Base-by-base conservation (phyloP, 306 rosid species). In the Lagenaria siceraria region DNA sequence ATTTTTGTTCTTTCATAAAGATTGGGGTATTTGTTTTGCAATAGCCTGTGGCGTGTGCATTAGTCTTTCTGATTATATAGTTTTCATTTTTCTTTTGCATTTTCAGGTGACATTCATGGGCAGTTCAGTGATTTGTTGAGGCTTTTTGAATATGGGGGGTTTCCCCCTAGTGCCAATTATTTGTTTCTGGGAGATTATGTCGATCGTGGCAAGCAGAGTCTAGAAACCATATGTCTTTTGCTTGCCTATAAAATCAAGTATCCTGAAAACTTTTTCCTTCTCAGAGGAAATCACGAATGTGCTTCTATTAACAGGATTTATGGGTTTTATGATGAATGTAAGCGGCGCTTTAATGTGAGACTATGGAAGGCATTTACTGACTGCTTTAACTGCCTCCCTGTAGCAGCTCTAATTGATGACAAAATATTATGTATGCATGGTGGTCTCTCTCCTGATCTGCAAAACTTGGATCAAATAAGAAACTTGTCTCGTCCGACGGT, bases 351-450 rank as follows among this genome's bases (percentile, higher is more conserved):
- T 80, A 93, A 93, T 35, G 98, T 93, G 87, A 89, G 98, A 84
- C 97, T 93, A 24, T 93, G 98, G 98, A 93, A 93, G 83, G 83
- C 96, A 58, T 93, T 93, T 71, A 89, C 95, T 0, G 98, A 93
- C 38, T 82, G 84, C 83, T 93, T 93, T 80, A 93, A 93, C 83
- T 89, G 93, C 80, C 98, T 93, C 66, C 98, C 97, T 75, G 97
- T 93, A 76, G 97, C 98, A 36, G 98, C 98, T 80, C 85, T 93
- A 77, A 83, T 93, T 78, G 97, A 91, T 78, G 97, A 93, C 85
- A 93, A 89, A 73, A 93, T 93, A 79, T 85, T 93, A 84, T 93
- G 98, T 86, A 91, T 93, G 98, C 98, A 93, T 80, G 98, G 98
- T 82, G 98, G 98, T 78, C 98, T 93, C 76, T 93, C 98, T 65